Evolutionary conservation across 352 stramenopile genomes (phyloP), one percentile per base, ranked within the genome.

Genomic region (Achlya hypogyna): DNA sequence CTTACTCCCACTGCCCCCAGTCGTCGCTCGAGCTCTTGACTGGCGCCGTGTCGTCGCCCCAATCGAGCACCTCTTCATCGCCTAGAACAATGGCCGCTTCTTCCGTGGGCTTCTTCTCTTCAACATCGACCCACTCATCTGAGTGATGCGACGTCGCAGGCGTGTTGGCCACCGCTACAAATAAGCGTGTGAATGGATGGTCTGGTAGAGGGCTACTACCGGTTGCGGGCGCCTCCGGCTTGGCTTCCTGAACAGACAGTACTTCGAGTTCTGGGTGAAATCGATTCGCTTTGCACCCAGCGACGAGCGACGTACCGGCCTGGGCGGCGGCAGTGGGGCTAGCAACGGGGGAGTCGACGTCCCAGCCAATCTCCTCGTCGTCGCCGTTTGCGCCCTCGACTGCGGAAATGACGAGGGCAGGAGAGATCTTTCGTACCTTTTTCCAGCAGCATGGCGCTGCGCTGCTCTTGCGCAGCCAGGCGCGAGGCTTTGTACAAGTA

Each of bases 401-500:
- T 58, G 40, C 62, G n/a, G 59, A 0, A 63, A 63, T 25, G 28
- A 72, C 40, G 53, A 53, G 29, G 4, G 22, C 28, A 59, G 29
- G 35, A 1, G 28, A 53, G 34, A 14, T 2, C 16, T 59, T 8
- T n/a, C 76, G 43, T 53, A 87, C 79, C 81, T 35, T 88, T 79
- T 53, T 88, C 78, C 6, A 90, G 64, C 53, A 90, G 51, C 38
- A 87, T 74, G 0, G 81, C 81, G 43, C 79, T 75, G 2, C 79
- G 79, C 63, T 88, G 72, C 62, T 90, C 79, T 58, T 90, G 81
- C 3, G 81, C 81, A 20, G 81, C 79, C 34, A 90, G 43, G 6
- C 87, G 71, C 54, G 79, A 86, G 22, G 79, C 79, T 65, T 90
- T 90, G 75, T 88, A 90, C 27, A 90, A 75, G 60, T 90, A 90